Evolutionary conservation across 2,329 filamentous ascomycete genomes (phyloP).

Genomic region (Trichophyton rubrum): DNA sequence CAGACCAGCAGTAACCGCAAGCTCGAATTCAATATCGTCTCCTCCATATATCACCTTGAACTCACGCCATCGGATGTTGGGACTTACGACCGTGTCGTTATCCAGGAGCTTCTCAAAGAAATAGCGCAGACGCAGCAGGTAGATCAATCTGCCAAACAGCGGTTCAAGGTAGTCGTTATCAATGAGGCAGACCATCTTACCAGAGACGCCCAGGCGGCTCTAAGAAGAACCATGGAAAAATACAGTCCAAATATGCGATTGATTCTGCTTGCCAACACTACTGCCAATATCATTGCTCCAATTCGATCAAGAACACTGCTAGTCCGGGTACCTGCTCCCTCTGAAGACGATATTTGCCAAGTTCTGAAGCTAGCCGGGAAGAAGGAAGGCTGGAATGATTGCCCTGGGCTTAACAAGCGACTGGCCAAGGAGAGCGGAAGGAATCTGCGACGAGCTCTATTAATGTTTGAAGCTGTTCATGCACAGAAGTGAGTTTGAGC

Average conservation of each 20-base stretch:
- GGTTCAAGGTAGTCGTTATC: conserved; percentile 98
- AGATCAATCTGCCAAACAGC: conserved; percentile 77
- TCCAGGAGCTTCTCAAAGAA: conserved; percentile 93
- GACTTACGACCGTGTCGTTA: conserved; percentile 87
- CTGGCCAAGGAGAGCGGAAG: conserved; percentile 85
- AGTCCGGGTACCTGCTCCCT: conserved; percentile 81
- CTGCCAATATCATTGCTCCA: conserved; percentile 97
- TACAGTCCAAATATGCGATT: conserved; percentile 90
- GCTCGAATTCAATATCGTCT: conserved; percentile 97
- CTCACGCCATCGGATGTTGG: conserved; percentile 96
- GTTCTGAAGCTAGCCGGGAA: conserved; percentile 59
- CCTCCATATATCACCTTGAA: conserved; percentile 93
- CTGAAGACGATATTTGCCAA: conserved; percentile 67
- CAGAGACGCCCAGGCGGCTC: conserved; percentile 84
- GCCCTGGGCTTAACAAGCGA: conserved; percentile 62
- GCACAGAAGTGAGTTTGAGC: conserved; percentile 65
- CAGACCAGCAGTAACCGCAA: conserved; percentile 93
- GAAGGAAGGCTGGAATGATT: conserved; percentile 72
- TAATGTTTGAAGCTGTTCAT: conserved; percentile 97
- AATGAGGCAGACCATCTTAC: conserved; percentile 95
- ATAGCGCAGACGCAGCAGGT: conserved; percentile 98
- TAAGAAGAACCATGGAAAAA: conserved; percentile 97
- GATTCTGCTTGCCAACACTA: conserved; percentile 88
- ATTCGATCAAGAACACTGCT: conserved; percentile 86
- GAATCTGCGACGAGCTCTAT: conserved; percentile 74